phyloP scores from a whole-genome alignment of 495 filamentous ascomycete genomes.

The Copromyces sp. region DNA sequence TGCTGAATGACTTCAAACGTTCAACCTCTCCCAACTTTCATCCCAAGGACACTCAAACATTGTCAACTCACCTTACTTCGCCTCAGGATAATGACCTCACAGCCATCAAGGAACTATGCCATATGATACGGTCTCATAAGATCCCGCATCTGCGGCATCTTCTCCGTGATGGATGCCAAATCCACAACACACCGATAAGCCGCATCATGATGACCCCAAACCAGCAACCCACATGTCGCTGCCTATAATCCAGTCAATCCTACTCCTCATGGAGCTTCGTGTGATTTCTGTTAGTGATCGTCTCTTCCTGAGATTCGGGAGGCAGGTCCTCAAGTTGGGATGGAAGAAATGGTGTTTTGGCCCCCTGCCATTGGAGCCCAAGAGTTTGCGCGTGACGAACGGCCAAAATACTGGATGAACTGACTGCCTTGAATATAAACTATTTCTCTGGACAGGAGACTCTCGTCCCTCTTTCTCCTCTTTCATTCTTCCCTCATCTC shows the following conservation, averaged over 20 bases:
- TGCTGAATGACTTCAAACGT: neutral
- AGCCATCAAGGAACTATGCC: too few relatives aligned
- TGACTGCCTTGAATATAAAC: neutral
- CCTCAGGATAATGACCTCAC: neutral
- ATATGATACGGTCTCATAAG: too few relatives aligned
- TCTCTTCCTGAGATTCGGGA: neutral
- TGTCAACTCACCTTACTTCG: neutral
- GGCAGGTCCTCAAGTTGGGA: neutral
- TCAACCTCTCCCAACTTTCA: neutral
- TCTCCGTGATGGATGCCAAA: neutral
- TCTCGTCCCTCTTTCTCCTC: neutral
- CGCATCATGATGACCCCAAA: neutral
- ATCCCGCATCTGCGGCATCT: too few relatives aligned
- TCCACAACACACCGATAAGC: neutral
- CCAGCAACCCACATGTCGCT: neutral
- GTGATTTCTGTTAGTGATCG: neutral
- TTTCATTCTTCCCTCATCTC: too few relatives aligned
- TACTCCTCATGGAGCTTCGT: too few relatives aligned
- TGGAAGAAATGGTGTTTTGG: neutral
- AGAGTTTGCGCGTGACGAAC: neutral
- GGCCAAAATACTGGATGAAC: neutral
- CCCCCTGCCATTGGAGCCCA: neutral
- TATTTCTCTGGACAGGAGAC: neutral
- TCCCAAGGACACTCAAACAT: neutral
- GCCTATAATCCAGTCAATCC: too few relatives aligned